phyloP scores from a whole-genome alignment of 2,329 filamentous ascomycete genomes.

The Geoglossum cookeanum region DNA sequence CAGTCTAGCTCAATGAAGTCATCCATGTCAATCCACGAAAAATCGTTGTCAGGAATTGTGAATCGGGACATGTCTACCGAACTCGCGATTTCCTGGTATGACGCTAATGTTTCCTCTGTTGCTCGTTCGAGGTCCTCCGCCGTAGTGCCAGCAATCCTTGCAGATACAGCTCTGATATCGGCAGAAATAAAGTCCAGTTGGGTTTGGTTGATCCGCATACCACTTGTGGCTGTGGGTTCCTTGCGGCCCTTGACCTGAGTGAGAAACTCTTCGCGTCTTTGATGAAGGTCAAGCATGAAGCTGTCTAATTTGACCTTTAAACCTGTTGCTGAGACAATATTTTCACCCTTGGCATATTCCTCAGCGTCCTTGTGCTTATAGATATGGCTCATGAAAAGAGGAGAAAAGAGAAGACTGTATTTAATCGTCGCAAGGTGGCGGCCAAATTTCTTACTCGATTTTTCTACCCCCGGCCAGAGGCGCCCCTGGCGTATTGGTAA shows the following conservation, averaged over 20 bases:
- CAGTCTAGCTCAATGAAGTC: constrained; percentile 97
- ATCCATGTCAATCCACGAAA: constrained; percentile 98
- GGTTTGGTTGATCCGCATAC: constrained; percentile 89
- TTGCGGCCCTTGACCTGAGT: constrained; percentile 59
- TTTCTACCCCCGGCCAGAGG: constrained; percentile 81
- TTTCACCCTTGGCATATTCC: constrained; percentile 47
- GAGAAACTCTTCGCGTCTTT: constrained; percentile 79
- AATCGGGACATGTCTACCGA: constrained; percentile 60
- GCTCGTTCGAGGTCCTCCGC: constrained; percentile 52
- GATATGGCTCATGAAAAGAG: constrained; percentile 85
- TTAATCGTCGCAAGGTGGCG: constrained; percentile 96
- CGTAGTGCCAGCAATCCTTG: constrained; percentile 65
- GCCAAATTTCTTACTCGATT: constrained; percentile 96
- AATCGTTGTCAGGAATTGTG: constrained; percentile 85
- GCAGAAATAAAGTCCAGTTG: constrained; percentile 83
- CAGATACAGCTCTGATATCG: constrained; percentile 83
- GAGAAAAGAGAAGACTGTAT: constrained; percentile 82
- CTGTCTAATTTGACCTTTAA: constrained; percentile 89
- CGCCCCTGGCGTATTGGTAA: constrained; percentile 82
- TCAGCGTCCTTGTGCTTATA: constrained; percentile 97
- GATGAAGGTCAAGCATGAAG: constrained; percentile 92
- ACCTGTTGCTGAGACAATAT: constrained; percentile 77
- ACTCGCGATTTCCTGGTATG: constrained; percentile 31
- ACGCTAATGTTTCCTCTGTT: constrained; percentile 41
- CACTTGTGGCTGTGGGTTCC: constrained; percentile 63